phyloP scores from a whole-genome alignment of 2,329 filamentous ascomycete species.

The Septoria petroselini region DNA sequence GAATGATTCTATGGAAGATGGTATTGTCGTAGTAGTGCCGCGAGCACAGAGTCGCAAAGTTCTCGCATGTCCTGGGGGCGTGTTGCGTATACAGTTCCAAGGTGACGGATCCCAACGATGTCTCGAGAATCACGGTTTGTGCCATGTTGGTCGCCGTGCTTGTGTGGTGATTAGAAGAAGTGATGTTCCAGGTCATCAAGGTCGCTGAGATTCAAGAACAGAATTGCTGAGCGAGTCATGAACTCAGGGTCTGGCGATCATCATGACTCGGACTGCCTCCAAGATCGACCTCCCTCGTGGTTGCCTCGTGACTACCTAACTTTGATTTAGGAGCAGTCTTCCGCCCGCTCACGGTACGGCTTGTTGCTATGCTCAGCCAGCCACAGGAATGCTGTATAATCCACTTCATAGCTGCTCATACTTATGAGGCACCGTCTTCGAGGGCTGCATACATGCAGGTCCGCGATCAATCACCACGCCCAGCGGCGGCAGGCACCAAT shows the following conservation, averaged over 20 bases:
- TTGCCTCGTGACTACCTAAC: too few relatives aligned
- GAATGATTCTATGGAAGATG: slow-evolving; percentile 90
- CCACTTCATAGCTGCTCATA: too few relatives aligned
- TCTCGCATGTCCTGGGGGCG: slow-evolving; percentile 61
- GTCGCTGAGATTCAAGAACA: too few relatives aligned
- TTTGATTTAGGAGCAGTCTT: too few relatives aligned
- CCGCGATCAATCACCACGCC: slow-evolving; percentile 25
- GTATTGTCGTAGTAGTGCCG: slow-evolving; percentile 85
- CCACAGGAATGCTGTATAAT: too few relatives aligned
- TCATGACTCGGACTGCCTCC: too few relatives aligned
- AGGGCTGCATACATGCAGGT: slow-evolving; percentile 22
- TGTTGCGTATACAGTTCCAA: slow-evolving; percentile 88
- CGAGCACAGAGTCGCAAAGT: slow-evolving; percentile 76
- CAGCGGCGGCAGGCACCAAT: slow-evolving; percentile 22
- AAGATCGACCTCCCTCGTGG: too few relatives aligned
- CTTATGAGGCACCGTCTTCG: slow-evolving; percentile 27
- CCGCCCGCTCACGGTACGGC: too few relatives aligned
- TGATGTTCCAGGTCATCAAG: too few relatives aligned
- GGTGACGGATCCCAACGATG: slow-evolving; percentile 79
- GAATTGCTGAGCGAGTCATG: too few relatives aligned
- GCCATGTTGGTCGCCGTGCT: slow-evolving; percentile 54
- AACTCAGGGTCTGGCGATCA: slow-evolving; percentile 14
- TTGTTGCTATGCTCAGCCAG: too few relatives aligned
- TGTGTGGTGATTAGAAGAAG: too few relatives aligned
- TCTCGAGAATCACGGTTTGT: slow-evolving; percentile 76